Evolutionary conservation across 441 rosid species (phyloP).

Genomic region (Eutrema salsugineum): DNA sequence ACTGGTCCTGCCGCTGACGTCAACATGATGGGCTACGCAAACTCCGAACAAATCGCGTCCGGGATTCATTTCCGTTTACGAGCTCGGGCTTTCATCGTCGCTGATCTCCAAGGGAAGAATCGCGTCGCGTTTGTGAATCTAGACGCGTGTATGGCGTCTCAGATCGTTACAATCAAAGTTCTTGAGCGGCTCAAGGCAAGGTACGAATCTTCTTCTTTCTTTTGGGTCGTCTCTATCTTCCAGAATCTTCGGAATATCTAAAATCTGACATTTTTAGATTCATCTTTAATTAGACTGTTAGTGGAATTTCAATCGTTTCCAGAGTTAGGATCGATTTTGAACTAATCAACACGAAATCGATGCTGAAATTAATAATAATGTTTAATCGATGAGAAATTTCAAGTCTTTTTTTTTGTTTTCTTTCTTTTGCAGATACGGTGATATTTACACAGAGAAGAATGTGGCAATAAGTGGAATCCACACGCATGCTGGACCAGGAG

Average conservation of each 20-base stretch:
- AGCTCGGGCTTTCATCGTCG: slow-evolving; percentile 65
- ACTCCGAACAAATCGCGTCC: slow-evolving; percentile 49
- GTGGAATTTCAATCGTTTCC: background rate
- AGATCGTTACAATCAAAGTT: slow-evolving; percentile 59
- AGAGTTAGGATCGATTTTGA: background rate
- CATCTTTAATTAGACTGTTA: background rate
- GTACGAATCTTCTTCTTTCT: slow-evolving; percentile 15
- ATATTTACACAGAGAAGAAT: slow-evolving; percentile 61
- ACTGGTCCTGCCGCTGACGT: slow-evolving; percentile 85
- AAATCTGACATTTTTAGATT: background rate
- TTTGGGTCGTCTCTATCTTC: too few relatives aligned
- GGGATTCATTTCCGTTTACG: slow-evolving; percentile 72
- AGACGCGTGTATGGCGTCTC: slow-evolving; percentile 82
- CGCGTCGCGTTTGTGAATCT: slow-evolving; percentile 67
- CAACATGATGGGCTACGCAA: slow-evolving; percentile 79
- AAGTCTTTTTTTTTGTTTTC: too few relatives aligned
- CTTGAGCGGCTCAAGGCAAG: slow-evolving; percentile 65
- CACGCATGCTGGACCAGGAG: slow-evolving; percentile 78
- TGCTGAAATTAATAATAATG: background rate
- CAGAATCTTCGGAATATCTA: background rate
- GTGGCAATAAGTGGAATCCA: slow-evolving; percentile 73
- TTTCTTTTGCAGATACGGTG: slow-evolving; percentile 42
- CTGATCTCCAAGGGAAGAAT: slow-evolving; percentile 52
- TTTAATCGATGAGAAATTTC: background rate
- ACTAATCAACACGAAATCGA: background rate